Evolutionary conservation across 2,329 filamentous ascomycete species (phyloP), one percentile per base, ranked within the genome.

Genomic region (Tolypocladium album): DNA sequence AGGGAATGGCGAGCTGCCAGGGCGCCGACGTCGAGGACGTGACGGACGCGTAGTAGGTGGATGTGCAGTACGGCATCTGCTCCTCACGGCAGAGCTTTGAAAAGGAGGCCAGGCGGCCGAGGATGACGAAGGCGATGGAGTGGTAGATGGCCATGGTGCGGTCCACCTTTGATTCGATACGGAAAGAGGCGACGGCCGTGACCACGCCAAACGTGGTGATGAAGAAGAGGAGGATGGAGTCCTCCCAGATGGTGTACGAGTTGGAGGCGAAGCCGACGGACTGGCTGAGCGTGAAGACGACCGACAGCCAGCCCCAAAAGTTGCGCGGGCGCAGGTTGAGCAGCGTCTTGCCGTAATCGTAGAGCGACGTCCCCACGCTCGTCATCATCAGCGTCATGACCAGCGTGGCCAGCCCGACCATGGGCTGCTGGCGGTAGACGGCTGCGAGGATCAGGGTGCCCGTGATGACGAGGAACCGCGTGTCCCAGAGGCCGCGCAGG

Each of bases 191-290:
- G 15, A 90, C 74, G 15, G 88, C 82, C 42, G 88, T 84, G n/a
- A 88, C 80, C 8, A 92, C 74, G 38, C 92, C 92, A 70, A 97
- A 97, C 0, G 92, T 94, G 2, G 86, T 85, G 61, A 97, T 83
- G 76, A 97, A 93, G 76, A 96, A 96, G 3, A 96, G 80, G 5
- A 96, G 81, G 60, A 97, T 97, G 17, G 91, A 89, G 69, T 99
- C 94, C 76, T 99, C 94, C 92, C 94, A 99, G 65, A 99, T 96
- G 0, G 93, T 97, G 75, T 92, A 99, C 0, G 94, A 99, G 75
- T 99, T 99, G 4, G 94, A 94, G 0, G 93, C 93, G 71, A 97
- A 99, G 9, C 94, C 93, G 58, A 90, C 78, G n/a, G 92, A 95
- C 69, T 96, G 90, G 62, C 88, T 86, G n/a, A 92, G 72, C 0